phyloP scores from a whole-genome alignment of 2,329 filamentous ascomycete species.

The Fusarium phyllophilum region DNA sequence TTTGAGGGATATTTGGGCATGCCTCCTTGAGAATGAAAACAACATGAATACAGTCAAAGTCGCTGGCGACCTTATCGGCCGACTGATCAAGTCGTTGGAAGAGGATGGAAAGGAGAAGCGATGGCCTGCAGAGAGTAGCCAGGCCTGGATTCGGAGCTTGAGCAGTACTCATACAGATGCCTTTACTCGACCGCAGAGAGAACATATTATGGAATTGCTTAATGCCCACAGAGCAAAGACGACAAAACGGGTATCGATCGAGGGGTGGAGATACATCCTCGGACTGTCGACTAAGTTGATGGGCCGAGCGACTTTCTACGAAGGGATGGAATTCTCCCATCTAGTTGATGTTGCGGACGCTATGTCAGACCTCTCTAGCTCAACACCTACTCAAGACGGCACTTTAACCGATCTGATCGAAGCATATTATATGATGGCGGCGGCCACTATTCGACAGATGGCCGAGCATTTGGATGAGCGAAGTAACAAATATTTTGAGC shows the following conservation, averaged over 20 bases:
- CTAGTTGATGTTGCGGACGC: constrained; percentile 49
- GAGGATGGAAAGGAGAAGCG: constrained; percentile 45
- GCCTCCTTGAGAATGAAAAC: constrained; percentile 51
- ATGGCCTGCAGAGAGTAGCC: constrained; percentile 46
- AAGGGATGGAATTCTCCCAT: constrained; percentile 55
- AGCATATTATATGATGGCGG: constrained; percentile 48
- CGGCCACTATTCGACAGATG: constrained; percentile 55
- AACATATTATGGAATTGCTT: constrained; percentile 54
- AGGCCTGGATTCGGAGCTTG: constrained; percentile 48
- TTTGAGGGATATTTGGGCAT: constrained; percentile 44
- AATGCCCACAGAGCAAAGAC: constrained; percentile 42
- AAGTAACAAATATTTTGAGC: constrained; percentile 53
- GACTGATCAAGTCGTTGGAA: constrained; percentile 45
- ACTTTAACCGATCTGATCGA: constrained; percentile 48
- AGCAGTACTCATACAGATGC: constrained; percentile 51
- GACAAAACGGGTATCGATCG: constrained; percentile 40
- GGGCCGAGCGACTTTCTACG: constrained; percentile 62
- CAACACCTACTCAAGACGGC: constrained; percentile 39
- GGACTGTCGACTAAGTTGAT: constrained; percentile 61
- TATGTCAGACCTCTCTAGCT: constrained; percentile 43
- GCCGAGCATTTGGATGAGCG: constrained; percentile 55
- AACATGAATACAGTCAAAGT: constrained; percentile 51
- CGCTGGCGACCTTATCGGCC: constrained; percentile 46
- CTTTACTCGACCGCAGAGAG: constrained; percentile 56
- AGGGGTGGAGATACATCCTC: constrained; percentile 53